Evolutionary conservation across 1,284 basidiomycete species (phyloP).

Genomic region (Tilletia setariae): DNA sequence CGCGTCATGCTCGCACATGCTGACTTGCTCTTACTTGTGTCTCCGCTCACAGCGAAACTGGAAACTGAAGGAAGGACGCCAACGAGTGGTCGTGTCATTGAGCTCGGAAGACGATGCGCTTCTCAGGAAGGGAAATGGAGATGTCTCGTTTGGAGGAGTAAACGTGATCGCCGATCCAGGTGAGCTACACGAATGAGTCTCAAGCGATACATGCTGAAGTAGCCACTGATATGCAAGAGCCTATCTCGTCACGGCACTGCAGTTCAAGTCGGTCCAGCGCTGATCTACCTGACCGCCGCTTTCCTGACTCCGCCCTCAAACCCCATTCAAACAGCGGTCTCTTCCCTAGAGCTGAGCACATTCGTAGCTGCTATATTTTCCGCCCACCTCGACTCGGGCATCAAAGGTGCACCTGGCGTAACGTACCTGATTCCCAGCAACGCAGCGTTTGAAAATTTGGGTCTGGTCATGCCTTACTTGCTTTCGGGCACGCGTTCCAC

Average conservation of each 20-base stretch:
- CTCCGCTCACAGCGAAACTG: constrained; percentile 22
- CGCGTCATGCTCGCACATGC: neutral
- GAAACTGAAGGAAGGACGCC: constrained; percentile 56
- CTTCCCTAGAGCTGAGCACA: constrained; percentile 62
- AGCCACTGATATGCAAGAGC: too few relatives aligned
- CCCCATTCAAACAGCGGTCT: constrained; percentile 75
- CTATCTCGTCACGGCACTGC: constrained; percentile 15
- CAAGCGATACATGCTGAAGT: neutral
- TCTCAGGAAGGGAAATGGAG: constrained; percentile 34
- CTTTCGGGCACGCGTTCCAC: constrained; percentile 54
- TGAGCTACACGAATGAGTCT: constrained; percentile 46
- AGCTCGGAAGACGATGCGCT: constrained; percentile 52
- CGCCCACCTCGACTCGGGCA: constrained; percentile 34
- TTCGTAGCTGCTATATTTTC: constrained; percentile 71
- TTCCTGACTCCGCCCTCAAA: constrained; percentile 78
- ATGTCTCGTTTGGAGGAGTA: constrained; percentile 77
- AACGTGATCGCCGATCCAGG: constrained; percentile 68
- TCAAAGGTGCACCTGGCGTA: constrained; percentile 62
- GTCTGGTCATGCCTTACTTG: constrained; percentile 83
- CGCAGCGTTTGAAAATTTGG: constrained; percentile 78
- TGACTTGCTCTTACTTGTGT: neutral
- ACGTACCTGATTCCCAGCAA: constrained; percentile 87
- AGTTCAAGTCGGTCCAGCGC: constrained; percentile 68
- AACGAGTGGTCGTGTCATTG: constrained; percentile 45
- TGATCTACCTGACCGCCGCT: constrained; percentile 85